Evolutionary conservation across 2,329 filamentous ascomycete species (phyloP).

Genomic region (Nemania abortiva): DNA sequence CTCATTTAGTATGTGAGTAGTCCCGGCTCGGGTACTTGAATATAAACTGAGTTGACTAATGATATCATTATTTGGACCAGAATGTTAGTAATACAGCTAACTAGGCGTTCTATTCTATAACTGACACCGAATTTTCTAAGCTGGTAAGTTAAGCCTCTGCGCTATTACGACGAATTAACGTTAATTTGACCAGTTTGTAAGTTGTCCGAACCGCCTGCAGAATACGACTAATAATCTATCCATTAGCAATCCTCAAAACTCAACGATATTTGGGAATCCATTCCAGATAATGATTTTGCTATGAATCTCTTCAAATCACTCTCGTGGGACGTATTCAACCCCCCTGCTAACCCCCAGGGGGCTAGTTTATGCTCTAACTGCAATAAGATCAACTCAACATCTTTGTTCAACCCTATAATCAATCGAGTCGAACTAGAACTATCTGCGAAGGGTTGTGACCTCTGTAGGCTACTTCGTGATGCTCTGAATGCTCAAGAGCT

Average conservation of each 20-base stretch:
- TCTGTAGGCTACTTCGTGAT: no score
- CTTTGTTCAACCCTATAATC: no score
- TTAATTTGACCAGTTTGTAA: constrained; percentile 20
- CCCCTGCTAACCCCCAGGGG: no score
- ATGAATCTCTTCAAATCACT: no score
- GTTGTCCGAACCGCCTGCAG: not conserved
- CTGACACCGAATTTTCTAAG: constrained; percentile 13
- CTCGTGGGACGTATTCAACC: no score
- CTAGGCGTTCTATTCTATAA: not conserved
- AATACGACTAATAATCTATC: not conserved
- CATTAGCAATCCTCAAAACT: not conserved
- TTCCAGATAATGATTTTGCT: no score
- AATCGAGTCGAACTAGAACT: no score
- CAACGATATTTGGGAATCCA: constrained; percentile 8
- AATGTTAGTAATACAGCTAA: constrained; percentile 6
- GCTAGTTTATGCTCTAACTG: no score
- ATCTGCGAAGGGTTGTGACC: no score
- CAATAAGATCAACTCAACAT: no score
- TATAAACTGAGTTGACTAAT: constrained; percentile 3
- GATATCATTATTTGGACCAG: not conserved
- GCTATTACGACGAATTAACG: no score
- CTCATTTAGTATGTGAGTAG: constrained; percentile 8
- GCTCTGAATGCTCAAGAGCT: no score
- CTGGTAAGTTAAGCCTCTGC: constrained; percentile 2
- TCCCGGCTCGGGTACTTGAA: not conserved